Evolutionary conservation across 257 asterid genomes (phyloP).

Genomic region (Plantago elongata): DNA sequence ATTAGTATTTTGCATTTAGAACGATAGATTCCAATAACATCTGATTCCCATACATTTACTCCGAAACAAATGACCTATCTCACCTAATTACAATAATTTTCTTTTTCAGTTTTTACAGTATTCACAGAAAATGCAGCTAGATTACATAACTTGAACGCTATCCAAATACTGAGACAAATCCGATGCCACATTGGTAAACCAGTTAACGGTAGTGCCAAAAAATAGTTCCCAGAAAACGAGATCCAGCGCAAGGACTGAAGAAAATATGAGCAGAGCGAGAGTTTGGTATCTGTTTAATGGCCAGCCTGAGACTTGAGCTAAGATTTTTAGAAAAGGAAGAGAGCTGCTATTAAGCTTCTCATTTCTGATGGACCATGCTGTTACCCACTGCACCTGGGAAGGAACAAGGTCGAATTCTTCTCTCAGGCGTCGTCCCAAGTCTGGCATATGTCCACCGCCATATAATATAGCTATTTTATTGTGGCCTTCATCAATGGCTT

Average conservation of each 20-base stretch:
- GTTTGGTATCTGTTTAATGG: slow-evolving; percentile 83
- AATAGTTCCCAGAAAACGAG: slow-evolving; percentile 93
- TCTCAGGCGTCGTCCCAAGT: slow-evolving; percentile 71
- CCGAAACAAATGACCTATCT: neutral
- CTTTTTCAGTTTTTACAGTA: slow-evolving; percentile 9
- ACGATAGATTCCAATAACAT: neutral
- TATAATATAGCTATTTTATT: slow-evolving; percentile 83
- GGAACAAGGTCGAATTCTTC: slow-evolving; percentile 84
- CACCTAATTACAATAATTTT: neutral
- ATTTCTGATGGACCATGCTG: slow-evolving; percentile 85
- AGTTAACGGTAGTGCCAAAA: slow-evolving; percentile 61
- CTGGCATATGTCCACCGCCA: slow-evolving; percentile 99
- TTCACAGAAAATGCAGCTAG: slow-evolving; percentile 7
- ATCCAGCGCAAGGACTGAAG: slow-evolving; percentile 86
- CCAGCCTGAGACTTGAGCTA: slow-evolving; percentile 71
- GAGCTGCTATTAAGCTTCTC: slow-evolving; percentile 42
- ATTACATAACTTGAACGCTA: slow-evolving; percentile 33
- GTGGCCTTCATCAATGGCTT: slow-evolving; percentile 60
- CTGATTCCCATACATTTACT: too few species aligned
- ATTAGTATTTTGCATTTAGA: too few species aligned
- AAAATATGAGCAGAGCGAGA: slow-evolving; percentile 75
- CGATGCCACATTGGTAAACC: slow-evolving; percentile 50
- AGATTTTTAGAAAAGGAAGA: slow-evolving; percentile 50
- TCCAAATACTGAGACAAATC: slow-evolving; percentile 39
- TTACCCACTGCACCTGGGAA: slow-evolving; percentile 75